Evolutionary conservation across 2,329 filamentous ascomycete species (phyloP).

Genomic region (Colletotrichum limetticola): DNA sequence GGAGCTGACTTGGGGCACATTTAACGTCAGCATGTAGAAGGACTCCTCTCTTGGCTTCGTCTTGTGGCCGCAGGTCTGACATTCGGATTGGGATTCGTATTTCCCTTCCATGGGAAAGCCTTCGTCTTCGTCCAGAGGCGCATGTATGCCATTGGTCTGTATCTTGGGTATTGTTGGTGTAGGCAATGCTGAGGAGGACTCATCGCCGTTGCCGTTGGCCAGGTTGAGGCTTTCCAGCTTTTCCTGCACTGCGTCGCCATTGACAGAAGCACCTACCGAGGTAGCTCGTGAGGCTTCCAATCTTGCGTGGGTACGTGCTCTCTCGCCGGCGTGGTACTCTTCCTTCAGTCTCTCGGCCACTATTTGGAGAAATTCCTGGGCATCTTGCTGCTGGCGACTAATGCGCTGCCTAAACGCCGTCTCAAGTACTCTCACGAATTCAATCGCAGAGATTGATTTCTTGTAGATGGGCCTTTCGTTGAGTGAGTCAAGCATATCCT

Average conservation of each 20-base stretch:
- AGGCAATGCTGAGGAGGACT: conserved; percentile 28
- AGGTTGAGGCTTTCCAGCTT: conserved; percentile 43
- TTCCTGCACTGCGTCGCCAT: conserved; percentile 42
- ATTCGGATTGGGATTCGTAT: conserved; percentile 95
- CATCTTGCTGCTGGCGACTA: conserved; percentile 95
- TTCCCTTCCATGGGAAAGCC: conserved; percentile 93
- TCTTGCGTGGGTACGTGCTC: conserved; percentile 72
- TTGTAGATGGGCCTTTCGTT: conserved; percentile 94
- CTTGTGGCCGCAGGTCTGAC: conserved; percentile 88
- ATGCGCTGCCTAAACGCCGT: conserved; percentile 89
- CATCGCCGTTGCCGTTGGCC: conserved; percentile 22
- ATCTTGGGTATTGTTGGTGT: conserved; percentile 28
- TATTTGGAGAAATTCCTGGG: conserved; percentile 95
- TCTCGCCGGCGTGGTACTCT: conserved; percentile 88
- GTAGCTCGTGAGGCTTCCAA: conserved; percentile 40
- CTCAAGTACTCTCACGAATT: conserved; percentile 86
- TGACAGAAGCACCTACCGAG: conserved; percentile 25
- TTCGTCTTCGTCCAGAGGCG: conserved; percentile 37
- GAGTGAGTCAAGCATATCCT: conserved; percentile 90
- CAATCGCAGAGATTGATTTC: conserved; percentile 91
- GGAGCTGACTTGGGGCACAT: conserved; percentile 85
- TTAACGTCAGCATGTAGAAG: conserved; percentile 92
- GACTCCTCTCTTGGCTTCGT: conserved; percentile 84
- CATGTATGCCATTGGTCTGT: conserved; percentile 29
- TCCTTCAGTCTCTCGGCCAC: conserved; percentile 92